Conservation (phyloP, 306 rosid species). For the Malus asiatica region DNA sequence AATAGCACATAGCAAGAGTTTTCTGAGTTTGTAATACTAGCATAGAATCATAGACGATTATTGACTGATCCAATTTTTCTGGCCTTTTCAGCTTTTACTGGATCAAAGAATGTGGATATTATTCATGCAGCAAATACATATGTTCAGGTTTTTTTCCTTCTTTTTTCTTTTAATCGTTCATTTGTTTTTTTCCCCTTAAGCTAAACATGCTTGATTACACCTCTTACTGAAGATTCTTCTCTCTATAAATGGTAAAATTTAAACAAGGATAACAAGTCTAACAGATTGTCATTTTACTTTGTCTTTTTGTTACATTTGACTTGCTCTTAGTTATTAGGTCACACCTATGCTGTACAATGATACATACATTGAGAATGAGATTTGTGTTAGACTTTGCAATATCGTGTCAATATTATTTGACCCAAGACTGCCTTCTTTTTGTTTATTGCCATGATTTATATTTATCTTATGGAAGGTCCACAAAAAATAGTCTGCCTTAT, state of each 20-base stretch:
- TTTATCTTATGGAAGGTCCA: background rate
- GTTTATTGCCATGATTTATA: background rate
- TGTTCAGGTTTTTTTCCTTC: conserved; percentile 55
- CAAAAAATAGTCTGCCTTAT: background rate
- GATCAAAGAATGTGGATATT: conserved; percentile 58
- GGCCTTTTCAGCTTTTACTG: conserved; percentile 66
- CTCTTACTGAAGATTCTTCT: background rate
- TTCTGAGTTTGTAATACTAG: conserved; percentile 13
- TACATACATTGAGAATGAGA: background rate
- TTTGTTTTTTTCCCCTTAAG: background rate
- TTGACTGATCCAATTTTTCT: conserved; percentile 24
- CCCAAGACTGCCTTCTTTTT: background rate
- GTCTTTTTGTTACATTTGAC: background rate
- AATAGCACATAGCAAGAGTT: conserved; percentile 6
- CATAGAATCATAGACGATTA: conserved; percentile 2
- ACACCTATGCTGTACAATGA: background rate
- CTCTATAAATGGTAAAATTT: background rate
- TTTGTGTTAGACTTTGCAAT: background rate
- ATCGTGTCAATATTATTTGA: background rate
- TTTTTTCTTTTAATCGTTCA: background rate
- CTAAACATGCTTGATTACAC: background rate
- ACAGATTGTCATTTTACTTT: background rate
- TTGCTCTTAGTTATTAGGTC: background rate
- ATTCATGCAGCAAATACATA: conserved; percentile 80
- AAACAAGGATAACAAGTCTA: no score